phyloP scores from a whole-genome alignment of 306 rosid species.

The Citrullus colocynthis region DNA sequence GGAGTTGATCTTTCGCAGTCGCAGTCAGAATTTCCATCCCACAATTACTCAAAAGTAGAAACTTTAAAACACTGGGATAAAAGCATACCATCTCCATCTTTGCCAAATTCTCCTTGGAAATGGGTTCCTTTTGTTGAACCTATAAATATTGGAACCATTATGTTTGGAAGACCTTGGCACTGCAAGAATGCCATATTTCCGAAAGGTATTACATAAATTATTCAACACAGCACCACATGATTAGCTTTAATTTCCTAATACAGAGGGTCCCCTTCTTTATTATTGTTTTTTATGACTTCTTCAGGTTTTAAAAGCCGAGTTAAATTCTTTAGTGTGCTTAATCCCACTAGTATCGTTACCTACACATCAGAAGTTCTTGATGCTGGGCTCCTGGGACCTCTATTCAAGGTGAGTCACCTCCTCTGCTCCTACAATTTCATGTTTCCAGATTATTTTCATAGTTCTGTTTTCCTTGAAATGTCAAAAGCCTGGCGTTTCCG shows the following conservation, averaged over 20 bases:
- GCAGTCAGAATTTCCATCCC: constrained; percentile 10
- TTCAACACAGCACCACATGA: not conserved
- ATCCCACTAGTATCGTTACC: constrained; percentile 50
- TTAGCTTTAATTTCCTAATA: constrained; percentile 3
- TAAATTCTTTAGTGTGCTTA: constrained; percentile 39
- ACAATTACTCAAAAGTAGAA: constrained; percentile 10
- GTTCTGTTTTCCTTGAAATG: constrained; percentile 3
- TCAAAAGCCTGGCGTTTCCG: not conserved
- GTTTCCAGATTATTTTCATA: constrained; percentile 7
- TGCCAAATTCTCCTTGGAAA: not conserved
- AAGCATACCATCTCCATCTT: not conserved
- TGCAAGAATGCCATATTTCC: constrained; percentile 57
- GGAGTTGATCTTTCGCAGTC: constrained; percentile 28
- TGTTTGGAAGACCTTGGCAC: constrained; percentile 69
- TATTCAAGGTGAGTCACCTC: constrained; percentile 55
- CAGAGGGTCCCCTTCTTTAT: too few relatives aligned
- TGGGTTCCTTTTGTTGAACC: constrained; percentile 34
- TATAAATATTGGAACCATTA: constrained; percentile 46
- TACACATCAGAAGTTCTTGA: constrained; percentile 76
- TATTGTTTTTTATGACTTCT: constrained; percentile 8
- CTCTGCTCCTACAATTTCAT: not conserved
- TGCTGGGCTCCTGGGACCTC: constrained; percentile 82
- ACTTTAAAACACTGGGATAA: not conserved
- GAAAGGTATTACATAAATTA: constrained; percentile 41
- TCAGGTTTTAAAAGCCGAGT: constrained; percentile 78